Evolutionary conservation across 805 yeast genomes (phyloP).

Genomic region (Zygoascus biomembranicola): DNA sequence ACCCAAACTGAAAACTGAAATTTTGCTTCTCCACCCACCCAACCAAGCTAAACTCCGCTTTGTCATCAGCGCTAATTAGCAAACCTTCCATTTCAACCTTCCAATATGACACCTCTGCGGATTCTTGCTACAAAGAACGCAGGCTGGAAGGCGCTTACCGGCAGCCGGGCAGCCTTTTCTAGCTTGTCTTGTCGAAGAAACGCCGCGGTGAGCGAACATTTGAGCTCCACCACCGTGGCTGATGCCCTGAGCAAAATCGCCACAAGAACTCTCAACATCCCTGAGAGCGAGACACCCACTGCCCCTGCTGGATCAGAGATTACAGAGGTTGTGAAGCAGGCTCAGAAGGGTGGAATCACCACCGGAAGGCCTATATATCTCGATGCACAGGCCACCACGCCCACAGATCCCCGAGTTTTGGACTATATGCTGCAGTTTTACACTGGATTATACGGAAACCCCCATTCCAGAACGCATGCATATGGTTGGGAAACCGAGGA

Average conservation of each 20-base stretch:
- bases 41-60: no score
- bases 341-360: slow-evolving; percentile 7
- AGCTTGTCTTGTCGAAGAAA: not conserved
- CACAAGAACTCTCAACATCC: slow-evolving; percentile 7
- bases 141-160: not conserved
- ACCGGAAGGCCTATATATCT: slow-evolving; percentile 74
- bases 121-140: not conserved
- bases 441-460: slow-evolving; percentile 94
- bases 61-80: no score
- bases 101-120: not conserved
- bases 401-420: slow-evolving; percentile 92
- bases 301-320: slow-evolving; percentile 19
- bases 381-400: slow-evolving; percentile 98
- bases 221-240: slow-evolving; percentile 11
- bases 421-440: slow-evolving; percentile 30
- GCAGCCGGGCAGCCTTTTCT: not conserved
- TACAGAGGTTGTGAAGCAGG: slow-evolving; percentile 16
- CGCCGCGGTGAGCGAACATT: not conserved
- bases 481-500: slow-evolving; percentile 98
- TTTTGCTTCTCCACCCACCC: no score
- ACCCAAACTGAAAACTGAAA: no score
- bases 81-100: no score
- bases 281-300: slow-evolving; percentile 9
- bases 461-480: slow-evolving; percentile 93
- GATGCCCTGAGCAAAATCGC: slow-evolving; percentile 13